Evolutionary conservation across 345 rosid genomes (phyloP), one percentile per base, ranked within the genome.

Genomic region (Eutrema yunnanense): DNA sequence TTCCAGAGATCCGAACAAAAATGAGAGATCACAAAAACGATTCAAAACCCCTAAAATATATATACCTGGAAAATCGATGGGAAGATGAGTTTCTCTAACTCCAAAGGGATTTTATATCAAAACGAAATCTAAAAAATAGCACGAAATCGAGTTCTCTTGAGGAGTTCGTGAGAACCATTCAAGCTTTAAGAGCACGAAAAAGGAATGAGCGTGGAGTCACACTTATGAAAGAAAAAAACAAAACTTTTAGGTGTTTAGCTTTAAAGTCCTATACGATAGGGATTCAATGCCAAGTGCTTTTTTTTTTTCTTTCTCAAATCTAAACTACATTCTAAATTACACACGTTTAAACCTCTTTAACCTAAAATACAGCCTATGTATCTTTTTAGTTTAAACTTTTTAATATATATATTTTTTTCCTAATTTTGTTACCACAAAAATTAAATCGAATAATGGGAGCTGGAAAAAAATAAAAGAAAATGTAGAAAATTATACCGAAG

Each of bases 181-280:
- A 6, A 43, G 40, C 36, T 52, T 46, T 26, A 4, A 33, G 51
- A 56, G 8, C 77, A 73, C 49, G 72, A 50, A 19, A 38, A 22
- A 13, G 2, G 42, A 65, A 40, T 57, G 72, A 73, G 43, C 8
- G 27, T 58, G 65, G 65, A 55, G 29, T 36, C 57, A 65, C 60
- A 38, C 58, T 26, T 26, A 14, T 38, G 48, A 62, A 57, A 30
- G 72, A 48, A 47, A 57, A 47, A 57, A 65, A 55, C 6, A 42
- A 65, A 55, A 63, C 4, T n/a, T 34, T 55, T 36, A 14, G 41
- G 33, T 54, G 41, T 73, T 33, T n/a, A n/a, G n/a, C n/a, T n/a
- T n/a, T n/a, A 43, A 42, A 43, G 57, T 55, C 71, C 11, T 46
- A 26, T 58, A 64, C 50, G 71, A 63, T 63, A 43, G 49, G 27